Conservation (phyloP, 495 filamentous ascomycete genomes). For the Penicillium coprophilum region DNA sequence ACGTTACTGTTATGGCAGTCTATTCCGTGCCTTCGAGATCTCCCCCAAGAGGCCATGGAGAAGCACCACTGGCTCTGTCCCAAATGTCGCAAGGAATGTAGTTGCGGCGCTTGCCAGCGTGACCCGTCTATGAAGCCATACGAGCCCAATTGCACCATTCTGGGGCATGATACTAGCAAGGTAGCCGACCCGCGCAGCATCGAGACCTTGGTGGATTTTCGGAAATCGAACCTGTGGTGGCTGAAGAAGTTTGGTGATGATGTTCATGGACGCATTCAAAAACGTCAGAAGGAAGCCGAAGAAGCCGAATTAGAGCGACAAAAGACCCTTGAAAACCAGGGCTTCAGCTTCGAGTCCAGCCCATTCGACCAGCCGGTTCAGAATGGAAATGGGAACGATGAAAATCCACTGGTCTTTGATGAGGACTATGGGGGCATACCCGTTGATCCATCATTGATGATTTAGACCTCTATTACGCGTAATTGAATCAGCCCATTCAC, state of each 20-base stretch:
- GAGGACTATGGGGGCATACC: conserved; percentile 36
- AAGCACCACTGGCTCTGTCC: conserved; percentile 82
- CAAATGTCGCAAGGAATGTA: conserved; percentile 79
- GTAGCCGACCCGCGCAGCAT: conserved; percentile 87
- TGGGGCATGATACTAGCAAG: conserved; percentile 85
- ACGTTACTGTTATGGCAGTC: conserved; percentile 81
- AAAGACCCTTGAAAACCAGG: not conserved
- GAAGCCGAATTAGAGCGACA: conserved; percentile 28
- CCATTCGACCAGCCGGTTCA: conserved; percentile 1
- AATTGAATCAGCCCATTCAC: not conserved
- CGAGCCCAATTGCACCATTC: conserved; percentile 74
- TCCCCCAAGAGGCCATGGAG: conserved; percentile 78
- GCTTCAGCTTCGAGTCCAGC: conserved; percentile 8
- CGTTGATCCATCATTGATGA: conserved; percentile 51
- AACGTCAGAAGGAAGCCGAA: conserved; percentile 51
- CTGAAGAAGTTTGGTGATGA: conserved; percentile 58
- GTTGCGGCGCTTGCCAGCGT: conserved; percentile 71
- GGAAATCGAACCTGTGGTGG: conserved; percentile 78
- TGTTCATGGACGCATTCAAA: conserved; percentile 43
- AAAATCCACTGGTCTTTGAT: not conserved
- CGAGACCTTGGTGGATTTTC: conserved; percentile 82
- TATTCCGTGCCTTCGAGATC: conserved; percentile 87
- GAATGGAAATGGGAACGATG: not conserved
- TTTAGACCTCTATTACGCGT: conserved; percentile 13
- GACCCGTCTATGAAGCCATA: conserved; percentile 64